Percentiles rank a stretch among this genome's conserved stretches.
phyloP scores from a whole-genome alignment of 164 flowering plant genomes.

The Warburgia ugandensis region DNA sequence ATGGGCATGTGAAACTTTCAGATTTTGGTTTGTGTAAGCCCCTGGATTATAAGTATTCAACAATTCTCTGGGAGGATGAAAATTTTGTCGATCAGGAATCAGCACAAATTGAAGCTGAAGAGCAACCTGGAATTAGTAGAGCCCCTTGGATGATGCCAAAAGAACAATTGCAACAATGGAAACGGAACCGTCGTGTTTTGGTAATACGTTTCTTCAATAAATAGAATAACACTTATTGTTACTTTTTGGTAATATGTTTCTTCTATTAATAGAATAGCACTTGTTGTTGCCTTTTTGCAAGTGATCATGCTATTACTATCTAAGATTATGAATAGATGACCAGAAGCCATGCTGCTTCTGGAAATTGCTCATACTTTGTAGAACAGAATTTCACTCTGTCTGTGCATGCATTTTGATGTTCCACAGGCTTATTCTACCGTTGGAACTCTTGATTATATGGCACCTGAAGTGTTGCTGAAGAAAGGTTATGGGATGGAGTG shows the following conservation, averaged over 20 bases:
- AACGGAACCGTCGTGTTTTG: slow-evolving; percentile 81
- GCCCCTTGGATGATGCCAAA: slow-evolving; percentile 76
- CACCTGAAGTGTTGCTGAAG: slow-evolving; percentile 82
- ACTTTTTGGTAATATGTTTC: neutral
- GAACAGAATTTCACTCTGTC: neutral
- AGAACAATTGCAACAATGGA: slow-evolving; percentile 74
- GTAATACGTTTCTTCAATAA: slow-evolving; percentile 27
- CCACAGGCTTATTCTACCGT: slow-evolving; percentile 87
- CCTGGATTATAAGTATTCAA: slow-evolving; percentile 65
- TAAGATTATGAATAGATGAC: neutral
- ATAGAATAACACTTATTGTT: too few relatives aligned
- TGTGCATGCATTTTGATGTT: neutral
- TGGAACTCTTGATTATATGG: slow-evolving; percentile 95
- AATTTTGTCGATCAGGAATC: slow-evolving; percentile 40
- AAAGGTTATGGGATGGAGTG: slow-evolving; percentile 94
- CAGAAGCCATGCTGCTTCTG: neutral
- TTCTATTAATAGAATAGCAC: too few relatives aligned
- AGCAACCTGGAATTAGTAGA: slow-evolving; percentile 24
- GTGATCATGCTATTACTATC: neutral
- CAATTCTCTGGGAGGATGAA: slow-evolving; percentile 54
- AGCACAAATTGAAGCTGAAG: slow-evolving; percentile 32
- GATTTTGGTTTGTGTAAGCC: slow-evolving; percentile 97
- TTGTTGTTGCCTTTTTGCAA: neutral
- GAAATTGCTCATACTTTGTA: neutral
- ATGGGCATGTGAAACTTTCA: slow-evolving; percentile 93